Percentiles rank a stretch among this genome's conserved stretches.
Evolutionary conservation across 441 rosid species (phyloP).

Genomic region (Pelargonium australe): DNA sequence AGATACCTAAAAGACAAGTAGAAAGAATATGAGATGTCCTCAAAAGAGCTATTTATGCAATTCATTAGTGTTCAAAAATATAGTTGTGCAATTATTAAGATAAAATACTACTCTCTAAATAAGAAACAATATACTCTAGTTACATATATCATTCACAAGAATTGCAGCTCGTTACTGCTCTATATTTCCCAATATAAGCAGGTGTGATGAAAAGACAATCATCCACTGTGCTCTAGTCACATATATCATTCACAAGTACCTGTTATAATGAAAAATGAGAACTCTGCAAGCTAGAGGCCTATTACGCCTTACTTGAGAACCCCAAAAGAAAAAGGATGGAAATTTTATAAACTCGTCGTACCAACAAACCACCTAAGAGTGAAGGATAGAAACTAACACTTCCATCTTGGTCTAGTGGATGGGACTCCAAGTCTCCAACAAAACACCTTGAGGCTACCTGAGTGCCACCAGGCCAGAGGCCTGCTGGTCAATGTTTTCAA

Average conservation of each 20-base stretch:
- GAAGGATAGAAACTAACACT: no score
- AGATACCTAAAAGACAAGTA: conserved; percentile 42
- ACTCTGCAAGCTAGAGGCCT: neutral
- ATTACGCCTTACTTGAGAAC: neutral
- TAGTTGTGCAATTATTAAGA: neutral
- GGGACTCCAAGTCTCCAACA: no score
- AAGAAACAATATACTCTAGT: neutral
- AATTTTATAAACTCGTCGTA: no score
- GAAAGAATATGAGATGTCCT: neutral
- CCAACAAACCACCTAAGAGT: no score
- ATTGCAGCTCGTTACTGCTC: neutral
- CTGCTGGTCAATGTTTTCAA: no score
- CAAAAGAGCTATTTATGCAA: neutral
- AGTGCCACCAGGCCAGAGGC: no score
- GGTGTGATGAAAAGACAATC: neutral
- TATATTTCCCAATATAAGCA: neutral
- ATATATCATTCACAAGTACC: neutral
- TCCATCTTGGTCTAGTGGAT: no score
- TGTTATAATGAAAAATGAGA: neutral
- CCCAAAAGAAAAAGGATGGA: neutral
- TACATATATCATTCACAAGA: neutral
- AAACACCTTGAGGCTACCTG: no score
- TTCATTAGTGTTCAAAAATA: neutral
- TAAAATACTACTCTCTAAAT: neutral
- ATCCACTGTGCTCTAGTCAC: neutral